Percentiles rank a stretch among this genome's conserved stretches.
phyloP scores from a whole-genome alignment of 345 rosid genomes.

The thale cress (Arabidopsis thaliana) region DNA sequence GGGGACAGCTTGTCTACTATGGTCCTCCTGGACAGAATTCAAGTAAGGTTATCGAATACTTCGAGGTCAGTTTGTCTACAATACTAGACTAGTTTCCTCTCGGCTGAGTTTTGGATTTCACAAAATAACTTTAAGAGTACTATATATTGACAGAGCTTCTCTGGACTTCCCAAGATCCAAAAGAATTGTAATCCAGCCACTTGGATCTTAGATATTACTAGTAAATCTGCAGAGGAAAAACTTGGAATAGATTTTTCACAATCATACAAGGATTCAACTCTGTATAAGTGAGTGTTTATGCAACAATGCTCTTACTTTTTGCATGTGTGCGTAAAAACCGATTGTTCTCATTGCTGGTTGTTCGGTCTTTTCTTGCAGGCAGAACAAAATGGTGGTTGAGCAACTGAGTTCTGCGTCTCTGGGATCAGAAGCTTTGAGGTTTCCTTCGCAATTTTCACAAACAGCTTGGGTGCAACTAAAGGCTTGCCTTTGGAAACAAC shows the following conservation, averaged over 20 bases:
- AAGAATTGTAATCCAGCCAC: conserved; percentile 65
- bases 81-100: background rate
- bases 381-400: conserved; percentile 45
- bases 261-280: conserved; percentile 51
- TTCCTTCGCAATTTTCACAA: conserved; percentile 49
- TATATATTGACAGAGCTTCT: conserved; percentile 42
- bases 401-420: conserved; percentile 46
- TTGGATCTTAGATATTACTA: conserved; percentile 68
- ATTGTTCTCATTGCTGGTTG: conserved; percentile 1
- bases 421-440: conserved; percentile 50
- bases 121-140: conserved; percentile 6
- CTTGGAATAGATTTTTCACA: conserved; percentile 52
- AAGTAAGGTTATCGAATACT: conserved; percentile 49
- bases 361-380: conserved; percentile 32
- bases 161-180: conserved; percentile 59
- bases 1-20: conserved; percentile 49
- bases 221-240: conserved; percentile 49
- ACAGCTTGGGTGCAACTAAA: conserved; percentile 44
- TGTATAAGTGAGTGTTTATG: conserved; percentile 45
- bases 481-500: conserved; percentile 65
- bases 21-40: conserved; percentile 53
- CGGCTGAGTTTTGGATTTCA: background rate
- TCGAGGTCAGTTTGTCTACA: conserved; percentile 44
- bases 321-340: background rate
- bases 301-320: background rate